These are phyloP conservation scores for Mallotus japonicus DNA, from an alignment of 441 rosid genomes.

Conservation along the genomic window DNA sequence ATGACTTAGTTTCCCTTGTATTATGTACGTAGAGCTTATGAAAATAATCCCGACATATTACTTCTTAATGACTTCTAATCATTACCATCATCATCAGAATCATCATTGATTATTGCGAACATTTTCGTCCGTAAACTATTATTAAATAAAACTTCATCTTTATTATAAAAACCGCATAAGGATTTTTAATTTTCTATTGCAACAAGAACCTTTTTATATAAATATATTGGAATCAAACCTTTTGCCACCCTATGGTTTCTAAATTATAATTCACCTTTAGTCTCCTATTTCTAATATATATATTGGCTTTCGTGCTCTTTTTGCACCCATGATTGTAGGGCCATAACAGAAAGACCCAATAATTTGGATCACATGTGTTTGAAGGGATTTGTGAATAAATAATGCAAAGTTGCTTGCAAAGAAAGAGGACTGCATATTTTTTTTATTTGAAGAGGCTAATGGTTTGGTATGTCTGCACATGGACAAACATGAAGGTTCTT, in stretches of 20 bases:
- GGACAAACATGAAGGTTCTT: conserved; percentile 28
- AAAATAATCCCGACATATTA: neutral
- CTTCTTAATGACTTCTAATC: conserved; percentile 8
- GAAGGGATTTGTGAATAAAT: neutral
- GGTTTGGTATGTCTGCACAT: conserved; percentile 32
- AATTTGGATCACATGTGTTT: conserved; percentile 38
- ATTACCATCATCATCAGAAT: conserved; percentile 1
- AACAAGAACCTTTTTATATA: neutral
- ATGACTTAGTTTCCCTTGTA: neutral
- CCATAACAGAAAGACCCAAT: conserved; percentile 29
- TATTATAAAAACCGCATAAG: conserved; percentile 16
- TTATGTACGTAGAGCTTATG: neutral
- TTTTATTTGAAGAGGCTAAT: conserved; percentile 1
- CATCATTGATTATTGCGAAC: neutral
- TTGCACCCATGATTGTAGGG: conserved; percentile 29
- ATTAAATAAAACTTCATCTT: too few relatives aligned
- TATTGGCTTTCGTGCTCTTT: conserved; percentile 14
- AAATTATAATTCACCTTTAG: conserved; percentile 14
- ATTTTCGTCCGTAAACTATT: neutral
- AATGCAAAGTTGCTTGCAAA: conserved; percentile 9
- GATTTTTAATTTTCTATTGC: conserved; percentile 8
- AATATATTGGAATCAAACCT: conserved; percentile 11
- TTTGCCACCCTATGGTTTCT: neutral
- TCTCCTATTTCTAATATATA: conserved; percentile 16
- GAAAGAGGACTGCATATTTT: neutral